These are phyloP conservation scores for Flaveria trinervia DNA, from an alignment of 129 eudicot species.

Conservation along the genomic window DNA sequence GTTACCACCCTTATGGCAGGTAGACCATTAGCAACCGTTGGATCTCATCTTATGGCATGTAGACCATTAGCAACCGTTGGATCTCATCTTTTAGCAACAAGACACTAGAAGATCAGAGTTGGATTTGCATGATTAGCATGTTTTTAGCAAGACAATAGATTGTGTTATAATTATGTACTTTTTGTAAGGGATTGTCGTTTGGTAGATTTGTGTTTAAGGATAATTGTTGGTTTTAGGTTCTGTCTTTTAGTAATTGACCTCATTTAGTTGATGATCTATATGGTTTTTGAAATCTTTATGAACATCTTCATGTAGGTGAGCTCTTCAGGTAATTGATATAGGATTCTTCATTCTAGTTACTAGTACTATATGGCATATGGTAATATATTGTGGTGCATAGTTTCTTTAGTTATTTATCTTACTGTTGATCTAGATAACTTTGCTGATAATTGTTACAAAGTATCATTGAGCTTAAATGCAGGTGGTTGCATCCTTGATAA, in stretches of 20 bases:
- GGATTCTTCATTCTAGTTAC: constrained; percentile 11
- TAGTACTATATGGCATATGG: not conserved
- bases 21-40: constrained; percentile 45
- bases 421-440: not conserved
- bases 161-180: constrained; percentile 27
- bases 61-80: constrained; percentile 28
- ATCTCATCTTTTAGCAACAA: constrained; percentile 35
- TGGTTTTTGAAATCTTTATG: constrained; percentile 16
- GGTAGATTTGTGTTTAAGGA: constrained; percentile 33
- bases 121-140: constrained; percentile 29
- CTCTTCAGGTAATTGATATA: constrained; percentile 24
- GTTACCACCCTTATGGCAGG: constrained; percentile 92
- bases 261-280: constrained; percentile 9
- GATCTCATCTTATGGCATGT: constrained; percentile 33
- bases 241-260: constrained; percentile 29
- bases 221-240: constrained; percentile 32
- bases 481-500: not conserved
- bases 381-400: not conserved
- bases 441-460: not conserved
- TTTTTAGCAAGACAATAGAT: constrained; percentile 32
- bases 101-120: constrained; percentile 42
- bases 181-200: constrained; percentile 33
- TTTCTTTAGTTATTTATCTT: not conserved
- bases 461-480: not conserved
- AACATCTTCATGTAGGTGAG: constrained; percentile 20